Evolutionary conservation across 306 rosid genomes (phyloP).

Genomic region (Elaeagnus macrophylla): DNA sequence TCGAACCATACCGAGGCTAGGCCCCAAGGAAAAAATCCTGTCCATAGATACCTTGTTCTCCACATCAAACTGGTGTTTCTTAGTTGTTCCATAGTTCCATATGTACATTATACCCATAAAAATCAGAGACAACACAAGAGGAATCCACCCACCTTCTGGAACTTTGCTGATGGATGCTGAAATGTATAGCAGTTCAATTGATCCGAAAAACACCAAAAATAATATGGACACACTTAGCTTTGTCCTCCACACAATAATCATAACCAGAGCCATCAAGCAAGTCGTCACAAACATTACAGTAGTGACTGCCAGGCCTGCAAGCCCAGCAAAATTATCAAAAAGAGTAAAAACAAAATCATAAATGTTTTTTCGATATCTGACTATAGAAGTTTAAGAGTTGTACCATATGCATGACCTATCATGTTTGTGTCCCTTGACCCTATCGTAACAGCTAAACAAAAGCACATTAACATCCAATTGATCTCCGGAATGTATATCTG

Average conservation of each 20-base stretch:
- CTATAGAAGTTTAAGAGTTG: not conserved
- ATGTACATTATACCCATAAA: constrained; percentile 42
- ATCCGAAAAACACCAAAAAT: constrained; percentile 48
- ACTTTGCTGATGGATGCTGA: constrained; percentile 50
- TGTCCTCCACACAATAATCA: constrained; percentile 56
- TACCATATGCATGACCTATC: constrained; percentile 76
- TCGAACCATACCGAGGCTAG: constrained; percentile 51
- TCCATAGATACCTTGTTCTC: constrained; percentile 57
- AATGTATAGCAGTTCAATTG: constrained; percentile 51
- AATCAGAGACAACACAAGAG: constrained; percentile 32
- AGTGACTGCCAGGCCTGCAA: constrained; percentile 53
- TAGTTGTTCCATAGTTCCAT: constrained; percentile 67
- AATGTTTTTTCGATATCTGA: not conserved
- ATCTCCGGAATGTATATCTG: constrained; percentile 73
- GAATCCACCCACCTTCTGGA: constrained; percentile 65
- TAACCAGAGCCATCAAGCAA: constrained; percentile 63
- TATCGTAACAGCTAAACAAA: constrained; percentile 51
- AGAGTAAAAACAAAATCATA: not conserved
- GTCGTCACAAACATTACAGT: constrained; percentile 67
- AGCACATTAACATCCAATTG: constrained; percentile 73
- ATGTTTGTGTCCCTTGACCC: constrained; percentile 55
- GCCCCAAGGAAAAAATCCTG: constrained; percentile 42
- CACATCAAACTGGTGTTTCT: constrained; percentile 57
- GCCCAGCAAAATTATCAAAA: constrained; percentile 23
- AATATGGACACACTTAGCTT: constrained; percentile 30